Evolutionary conservation across 331 rosid species (phyloP), one percentile per base, ranked within the genome.

Genomic region (Dryas integrifolia): DNA sequence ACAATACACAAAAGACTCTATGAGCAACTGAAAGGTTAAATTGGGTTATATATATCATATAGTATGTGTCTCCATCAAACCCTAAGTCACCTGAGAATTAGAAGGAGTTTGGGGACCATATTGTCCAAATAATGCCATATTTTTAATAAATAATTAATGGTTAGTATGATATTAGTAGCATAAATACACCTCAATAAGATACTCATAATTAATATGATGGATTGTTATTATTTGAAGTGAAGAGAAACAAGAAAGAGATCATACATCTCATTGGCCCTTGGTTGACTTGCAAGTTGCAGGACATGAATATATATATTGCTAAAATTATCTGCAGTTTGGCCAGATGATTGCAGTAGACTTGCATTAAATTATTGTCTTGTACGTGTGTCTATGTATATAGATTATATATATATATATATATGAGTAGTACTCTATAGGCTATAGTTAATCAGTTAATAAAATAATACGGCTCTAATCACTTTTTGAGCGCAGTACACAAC

Each of bases 1-100:
- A 5, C 11, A 69, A 61, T 62, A 24, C 51, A 49, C 50, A 51
- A 50, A 73, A 16, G 63, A 63, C 79, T 46, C 67, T 66, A 73
- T 39, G 79, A 66, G 18, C 4, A 30, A 40, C 43, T 67, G 79
- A 66, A 75, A 15, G 67, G 79, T n/a, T 75, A 48, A 48, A 38
- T 52, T 51, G 58, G 48, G 9, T 44, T 4, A 4, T 30, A 30
- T 30, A 52, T 61, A 39, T 13, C 16, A 50, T n/a, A 13, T 43
- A 53, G 2, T 40, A 38, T 68, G 35, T 30, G 35, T 30, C 35
- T 2, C 35, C 35, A 45, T 65, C 14, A n/a, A 45, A 13, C 58
- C 16, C 16, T 16, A 53, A 0, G 55, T 50, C 55, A 5, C 9
- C 2, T 44, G 35, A 30, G 35, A 30, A 30, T 30, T 30, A 30